These are phyloP conservation scores for Brachypodium distachyon DNA, from an alignment of 202 grass and related monocot genomes.

Conservation along the genomic window DNA sequence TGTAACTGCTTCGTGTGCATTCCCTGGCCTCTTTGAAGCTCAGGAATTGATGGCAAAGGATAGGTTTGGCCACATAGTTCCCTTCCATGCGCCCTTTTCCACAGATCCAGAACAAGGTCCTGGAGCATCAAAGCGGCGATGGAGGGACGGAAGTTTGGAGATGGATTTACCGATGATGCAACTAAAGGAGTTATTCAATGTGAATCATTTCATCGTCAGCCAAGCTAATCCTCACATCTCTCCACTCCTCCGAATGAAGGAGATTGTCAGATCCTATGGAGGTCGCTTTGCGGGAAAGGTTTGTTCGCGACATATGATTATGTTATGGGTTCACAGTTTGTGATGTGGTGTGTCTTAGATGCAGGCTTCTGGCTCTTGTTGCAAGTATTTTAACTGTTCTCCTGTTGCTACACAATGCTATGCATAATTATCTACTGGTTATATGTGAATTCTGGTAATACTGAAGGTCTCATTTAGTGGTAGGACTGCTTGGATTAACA, in stretches of 20 bases:
- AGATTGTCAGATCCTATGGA: constrained; percentile 63
- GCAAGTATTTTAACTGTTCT: not conserved
- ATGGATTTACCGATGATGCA: constrained; percentile 94
- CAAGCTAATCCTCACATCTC: constrained; percentile 95
- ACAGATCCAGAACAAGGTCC: constrained; percentile 37
- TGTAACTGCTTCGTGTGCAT: constrained; percentile 92
- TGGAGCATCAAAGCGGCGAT: constrained; percentile 46
- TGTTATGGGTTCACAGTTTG: not conserved
- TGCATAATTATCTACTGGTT: not conserved
- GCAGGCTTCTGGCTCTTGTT: not conserved
- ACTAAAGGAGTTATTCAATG: constrained; percentile 93
- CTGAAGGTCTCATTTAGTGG: not conserved
- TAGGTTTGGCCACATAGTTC: constrained; percentile 82
- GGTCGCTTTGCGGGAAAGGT: constrained; percentile 96
- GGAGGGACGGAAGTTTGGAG: constrained; percentile 95
- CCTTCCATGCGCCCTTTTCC: constrained; percentile 78
- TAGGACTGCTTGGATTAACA: not conserved
- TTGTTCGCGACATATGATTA: not conserved
- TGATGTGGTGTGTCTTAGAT: constrained; percentile 5
- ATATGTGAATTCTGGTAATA: not conserved
- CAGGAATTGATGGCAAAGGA: constrained; percentile 98
- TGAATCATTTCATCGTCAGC: constrained; percentile 97
- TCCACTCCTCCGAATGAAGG: constrained; percentile 79
- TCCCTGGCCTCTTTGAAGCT: constrained; percentile 91
- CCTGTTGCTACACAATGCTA: not conserved